Base-by-base conservation (phyloP, 192 early-diverging fungal genomes). In the Geranomyces michiganensis region DNA sequence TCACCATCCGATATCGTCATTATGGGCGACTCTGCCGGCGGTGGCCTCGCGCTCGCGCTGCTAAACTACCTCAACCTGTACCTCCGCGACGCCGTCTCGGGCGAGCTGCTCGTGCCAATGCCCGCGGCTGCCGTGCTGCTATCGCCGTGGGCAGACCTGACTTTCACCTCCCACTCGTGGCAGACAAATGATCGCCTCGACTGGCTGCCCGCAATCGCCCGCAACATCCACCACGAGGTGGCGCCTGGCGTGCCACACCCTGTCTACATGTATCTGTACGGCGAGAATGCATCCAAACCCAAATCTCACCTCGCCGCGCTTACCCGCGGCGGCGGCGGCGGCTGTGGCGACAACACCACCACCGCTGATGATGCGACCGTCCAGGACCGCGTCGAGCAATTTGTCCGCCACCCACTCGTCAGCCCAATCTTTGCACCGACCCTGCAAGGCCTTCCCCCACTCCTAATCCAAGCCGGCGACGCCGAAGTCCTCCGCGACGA, bases 11-110 rank as follows among this genome's bases (percentile, higher is more conserved):
- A 79, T 58, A 72, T 84, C 47, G 68, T 84, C 56, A 32, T 81
- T 21, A 79, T 78, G 76, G 76, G 76, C 24, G 80, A 78, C 44
- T 75, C 77, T 14, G 80, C 80, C 24, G 79, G 68, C 10, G 68
- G 68, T 22, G 68, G 68, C 1, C 59, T 70, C 14, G 45, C 59
- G 24, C 74, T 84, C 70, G 56, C 71, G 0, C 73, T 84, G 15
- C 49, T 81, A 1, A 76, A 74, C 64, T 84, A 84, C 75, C 72
- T 84, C 7, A 84, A 81, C 58, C 48, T 71, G 41, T 84, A 79
- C 53, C 64, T 81, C 0, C 44, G 69, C 14, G 33, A 26, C 41
- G 45, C 75, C 8, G 60, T 36, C 58, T 7, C 36, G 3, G 72
- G 68, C 48, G 49, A 62, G 44, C 76, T 27, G 29, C 51, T 74